These are phyloP conservation scores for Phyllachora maydis DNA, from an alignment of 2,329 filamentous ascomycete species.

Conservation along the genomic window DNA sequence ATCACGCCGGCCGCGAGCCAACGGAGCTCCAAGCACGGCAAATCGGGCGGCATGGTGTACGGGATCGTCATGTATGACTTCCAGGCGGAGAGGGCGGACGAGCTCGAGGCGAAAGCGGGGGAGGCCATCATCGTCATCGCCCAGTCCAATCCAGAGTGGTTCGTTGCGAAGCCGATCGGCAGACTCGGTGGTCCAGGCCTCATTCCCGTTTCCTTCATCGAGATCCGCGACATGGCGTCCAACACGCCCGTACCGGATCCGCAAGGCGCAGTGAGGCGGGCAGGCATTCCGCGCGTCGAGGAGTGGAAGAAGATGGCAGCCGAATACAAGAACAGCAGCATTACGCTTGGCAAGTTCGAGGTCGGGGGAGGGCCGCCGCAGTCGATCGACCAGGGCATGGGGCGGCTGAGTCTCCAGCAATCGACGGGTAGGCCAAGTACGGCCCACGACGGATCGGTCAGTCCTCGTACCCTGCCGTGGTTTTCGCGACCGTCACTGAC, in stretches of 20 bases:
- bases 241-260: constrained; percentile 67
- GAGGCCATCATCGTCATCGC: constrained; percentile 98
- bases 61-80: constrained; percentile 97
- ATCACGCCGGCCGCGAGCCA: constrained; percentile 16
- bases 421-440: constrained; percentile 24
- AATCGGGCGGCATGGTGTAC: constrained; percentile 72
- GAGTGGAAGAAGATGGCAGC: constrained; percentile 99
- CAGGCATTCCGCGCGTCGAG: constrained; percentile 84
- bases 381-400: constrained; percentile 45
- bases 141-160: constrained; percentile 97
- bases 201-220: constrained; percentile 91
- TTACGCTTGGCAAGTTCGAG: constrained; percentile 83
- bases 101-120: constrained; percentile 82
- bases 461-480: constrained; percentile 6
- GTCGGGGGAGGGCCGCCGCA: constrained; percentile 20
- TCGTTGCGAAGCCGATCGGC: constrained; percentile 97
- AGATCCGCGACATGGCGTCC: constrained; percentile 84
- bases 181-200: constrained; percentile 85
- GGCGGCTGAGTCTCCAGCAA: constrained; percentile 58
- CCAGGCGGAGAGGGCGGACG: constrained; percentile 82
- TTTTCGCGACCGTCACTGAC: too few species aligned
- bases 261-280: constrained; percentile 65
- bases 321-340: constrained; percentile 98
- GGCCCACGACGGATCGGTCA: constrained; percentile 27
- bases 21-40: constrained; percentile 27